Evolutionary conservation across 768 basidiomycete genomes (phyloP), one percentile per base, ranked within the genome.

Genomic region (Sarcomyxa edulis): DNA sequence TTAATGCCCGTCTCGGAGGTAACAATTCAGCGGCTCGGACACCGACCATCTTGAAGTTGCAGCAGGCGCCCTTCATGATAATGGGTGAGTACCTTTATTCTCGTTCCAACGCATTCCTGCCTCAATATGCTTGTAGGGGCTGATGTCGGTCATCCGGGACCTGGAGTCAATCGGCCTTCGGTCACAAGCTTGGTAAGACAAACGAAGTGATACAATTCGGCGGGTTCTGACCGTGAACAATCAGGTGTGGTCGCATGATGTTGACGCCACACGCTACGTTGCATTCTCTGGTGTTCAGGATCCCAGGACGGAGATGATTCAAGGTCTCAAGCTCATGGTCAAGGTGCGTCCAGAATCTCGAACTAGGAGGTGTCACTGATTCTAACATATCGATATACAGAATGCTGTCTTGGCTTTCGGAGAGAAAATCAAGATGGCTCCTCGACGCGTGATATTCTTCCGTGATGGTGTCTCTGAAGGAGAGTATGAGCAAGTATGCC

Each of bases 61-160:
- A 12, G 4, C 25, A 33, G 1, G 36, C 35, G 0, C 56, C 64
- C 0, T 74, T 61, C 23, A 69, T 73, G 47, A 52, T 71, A 12
- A 58, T 68, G 42, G 69, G 67, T 64, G 32, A 37, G 53, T 35
- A 28, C 14, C 18, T 15, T 22, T 16, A 25, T 31, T 3, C 6
- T 18, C 12, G 12, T 40, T 19, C 9, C 35, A 20, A 11, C 24
- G 16, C 35, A 19, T 36, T 7, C 23, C 31, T n/a, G 14, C 23
- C 11, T 8, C 6, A 6, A 32, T 19, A 14, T 22, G 7, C 3
- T 36, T 6, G 5, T 33, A 76, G 75, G 78, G n/a, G 73, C 74
- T 7, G 78, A 76, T 49, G 70, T 85, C 0, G 68, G 74, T 6
- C 84, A 88, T 44, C 78, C 84, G 0, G 69, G 70, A 0, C 74